Evolutionary conservation across 768 basidiomycete genomes (phyloP), one percentile per base, ranked within the genome.

Genomic region (Tubosaeta sp.): DNA sequence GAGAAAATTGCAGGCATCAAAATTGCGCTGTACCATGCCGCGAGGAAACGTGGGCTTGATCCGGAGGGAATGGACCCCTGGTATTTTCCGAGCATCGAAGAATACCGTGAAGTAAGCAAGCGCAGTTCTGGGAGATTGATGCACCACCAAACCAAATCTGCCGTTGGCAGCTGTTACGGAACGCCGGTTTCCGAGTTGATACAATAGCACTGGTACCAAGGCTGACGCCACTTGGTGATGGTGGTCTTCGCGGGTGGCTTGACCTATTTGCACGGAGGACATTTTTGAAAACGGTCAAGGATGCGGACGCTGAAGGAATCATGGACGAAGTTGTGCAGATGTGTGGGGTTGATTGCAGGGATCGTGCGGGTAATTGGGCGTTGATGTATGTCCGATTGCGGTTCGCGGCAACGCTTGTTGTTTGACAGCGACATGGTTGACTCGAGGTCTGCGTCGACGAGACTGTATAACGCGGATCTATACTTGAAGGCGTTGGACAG

Each of bases 71-170:
- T 82, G 38, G 90, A 94, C 61, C 91, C 91, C 0, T 93, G 89
- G 89, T 90, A 81, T 70, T 92, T 90, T 62, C 91, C 91, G 4
- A 84, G 84, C 0, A 74, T 75, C 11, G 75, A 79, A 25, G 81
- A 87, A 52, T 91, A 93, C 65, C 69, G 65, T 41, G 71, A 73
- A 64, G 83, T 84, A 60, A 51, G 71, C 53, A 12, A 36, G 25
- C 19, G 34, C 10, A 29, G 22, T 35, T 19, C 19, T n/a, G 13
- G 40, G 32, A 46, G 21, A 25, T 50, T 34, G 40, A 45, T 30
- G 35, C 38, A 54, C 36, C 34, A 53, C 42, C 25, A 42, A 32
- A 46, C 42, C 27, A 42, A 34, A 46, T 32, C 6, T 21, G 14
- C 42, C 30, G 24, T 25, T 45, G 57, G 30, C 51, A 87, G 85